Conservation (phyloP, 108 stramenopile species). For the Bacterosira constricta region DNA sequence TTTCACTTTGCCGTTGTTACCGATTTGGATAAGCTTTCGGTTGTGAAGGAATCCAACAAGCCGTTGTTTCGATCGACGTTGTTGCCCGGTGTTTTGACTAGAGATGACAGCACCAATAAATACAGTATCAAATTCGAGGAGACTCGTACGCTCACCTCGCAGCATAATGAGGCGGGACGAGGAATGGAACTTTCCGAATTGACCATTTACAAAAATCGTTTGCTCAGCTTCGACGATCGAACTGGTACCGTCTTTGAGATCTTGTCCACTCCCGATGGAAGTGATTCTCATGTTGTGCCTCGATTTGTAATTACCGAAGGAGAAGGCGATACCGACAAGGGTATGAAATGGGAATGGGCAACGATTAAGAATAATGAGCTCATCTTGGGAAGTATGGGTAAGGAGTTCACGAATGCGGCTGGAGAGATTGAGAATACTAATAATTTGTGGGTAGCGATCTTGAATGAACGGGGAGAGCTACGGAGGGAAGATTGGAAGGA, state of each 20-base stretch:
- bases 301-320: slow-evolving; percentile 93
- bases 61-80: slow-evolving; percentile 70
- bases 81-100: slow-evolving; percentile 65
- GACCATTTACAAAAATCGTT: slow-evolving; percentile 78
- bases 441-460: slow-evolving; percentile 90
- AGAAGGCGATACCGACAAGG: slow-evolving; percentile 93
- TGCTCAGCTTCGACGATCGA: slow-evolving; percentile 93
- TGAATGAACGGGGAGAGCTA: slow-evolving; percentile 75
- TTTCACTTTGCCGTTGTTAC: slow-evolving; percentile 87
- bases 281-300: slow-evolving; percentile 80
- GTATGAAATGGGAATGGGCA: slow-evolving; percentile 96
- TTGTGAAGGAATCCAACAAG: slow-evolving; percentile 61
- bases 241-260: slow-evolving; percentile 97
- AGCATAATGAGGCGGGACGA: slow-evolving; percentile 94
- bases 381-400: slow-evolving; percentile 92
- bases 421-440: slow-evolving; percentile 87
- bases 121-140: slow-evolving; percentile 67
- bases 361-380: slow-evolving; percentile 92
- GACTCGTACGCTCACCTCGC: slow-evolving; percentile 65
- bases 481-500: slow-evolving; percentile 79
- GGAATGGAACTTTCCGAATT: slow-evolving; percentile 95
- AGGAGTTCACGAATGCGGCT: slow-evolving; percentile 87
- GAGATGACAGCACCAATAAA: slow-evolving; percentile 34
- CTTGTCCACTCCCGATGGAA: slow-evolving; percentile 62
- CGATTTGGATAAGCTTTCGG: slow-evolving; percentile 83